Conservation (phyloP, 2,329 filamentous ascomycete genomes). For the Stagonosporopsis chrysanthemi region DNA sequence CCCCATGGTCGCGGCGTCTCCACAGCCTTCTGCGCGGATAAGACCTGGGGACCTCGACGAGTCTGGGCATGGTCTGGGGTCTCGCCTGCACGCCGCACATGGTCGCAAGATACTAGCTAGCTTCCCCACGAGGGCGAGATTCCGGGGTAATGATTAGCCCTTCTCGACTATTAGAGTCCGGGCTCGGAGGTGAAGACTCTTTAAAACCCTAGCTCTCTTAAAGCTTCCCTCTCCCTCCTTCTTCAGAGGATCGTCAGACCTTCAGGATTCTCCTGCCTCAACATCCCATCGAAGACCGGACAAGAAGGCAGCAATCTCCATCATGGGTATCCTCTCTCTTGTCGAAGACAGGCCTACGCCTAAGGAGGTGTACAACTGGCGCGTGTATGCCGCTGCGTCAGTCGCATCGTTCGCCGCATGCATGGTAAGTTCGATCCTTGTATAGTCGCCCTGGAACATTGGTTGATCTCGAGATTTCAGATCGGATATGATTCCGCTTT, state of each 20-base stretch:
- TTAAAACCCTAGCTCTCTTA: slow-evolving; percentile 9
- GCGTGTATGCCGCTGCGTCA: slow-evolving; percentile 61
- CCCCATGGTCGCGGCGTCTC: slow-evolving; percentile 11
- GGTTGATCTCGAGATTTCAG: slow-evolving; percentile 55
- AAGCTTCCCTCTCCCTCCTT: slow-evolving; percentile 6
- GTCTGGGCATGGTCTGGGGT: slow-evolving; percentile 19
- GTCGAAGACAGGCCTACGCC: slow-evolving; percentile 59
- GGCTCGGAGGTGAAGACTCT: slow-evolving; percentile 20
- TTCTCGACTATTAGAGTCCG: slow-evolving; percentile 17
- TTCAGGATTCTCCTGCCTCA: slow-evolving; percentile 6
- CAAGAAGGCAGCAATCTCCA: slow-evolving; percentile 6
- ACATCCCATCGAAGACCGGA: slow-evolving; percentile 2
- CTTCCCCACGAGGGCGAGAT: slow-evolving; percentile 20
- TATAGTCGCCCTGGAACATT: slow-evolving; percentile 38
- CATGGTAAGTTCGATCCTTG: slow-evolving; percentile 32
- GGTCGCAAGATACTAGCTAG: slow-evolving; percentile 16
- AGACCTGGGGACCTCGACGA: slow-evolving; percentile 16
- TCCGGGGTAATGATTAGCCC: slow-evolving; percentile 23
- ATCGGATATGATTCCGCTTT: slow-evolving; percentile 75
- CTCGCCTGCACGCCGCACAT: slow-evolving; percentile 15
- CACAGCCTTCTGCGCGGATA: slow-evolving; percentile 14
- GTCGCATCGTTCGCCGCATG: slow-evolving; percentile 64
- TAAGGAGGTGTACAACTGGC: slow-evolving; percentile 65
- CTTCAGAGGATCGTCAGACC: slow-evolving; percentile 6
- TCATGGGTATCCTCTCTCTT: slow-evolving; percentile 41